Evolutionary conservation across 768 basidiomycete genomes (phyloP).

Genomic region (Pulveroboletus sp.): DNA sequence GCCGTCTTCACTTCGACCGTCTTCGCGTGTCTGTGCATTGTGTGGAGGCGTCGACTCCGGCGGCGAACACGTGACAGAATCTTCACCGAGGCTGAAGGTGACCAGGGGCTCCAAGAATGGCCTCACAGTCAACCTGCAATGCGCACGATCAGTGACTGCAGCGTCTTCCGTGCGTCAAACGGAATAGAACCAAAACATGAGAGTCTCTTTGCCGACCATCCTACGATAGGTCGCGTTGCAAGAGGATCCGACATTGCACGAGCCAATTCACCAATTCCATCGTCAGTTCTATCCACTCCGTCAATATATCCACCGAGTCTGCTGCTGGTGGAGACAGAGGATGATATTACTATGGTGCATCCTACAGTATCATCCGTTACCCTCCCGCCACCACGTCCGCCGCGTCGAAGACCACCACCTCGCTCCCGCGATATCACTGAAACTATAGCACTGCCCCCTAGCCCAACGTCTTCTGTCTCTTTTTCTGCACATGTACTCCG

Average conservation of each 20-base stretch:
- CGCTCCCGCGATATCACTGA: not conserved
- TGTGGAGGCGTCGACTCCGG: slow-evolving; percentile 36
- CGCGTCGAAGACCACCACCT: slow-evolving; percentile 8
- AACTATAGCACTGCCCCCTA: not conserved
- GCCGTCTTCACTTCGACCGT: slow-evolving; percentile 54
- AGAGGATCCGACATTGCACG: slow-evolving; percentile 7
- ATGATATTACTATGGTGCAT: not conserved
- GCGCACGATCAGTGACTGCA: slow-evolving; percentile 16
- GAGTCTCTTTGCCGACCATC: not conserved
- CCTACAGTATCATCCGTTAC: slow-evolving; percentile 1
- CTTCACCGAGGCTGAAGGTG: slow-evolving; percentile 31
- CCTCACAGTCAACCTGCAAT: slow-evolving; percentile 37
- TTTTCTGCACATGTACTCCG: slow-evolving; percentile 2
- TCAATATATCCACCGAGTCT: slow-evolving; percentile 50
- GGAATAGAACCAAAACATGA: not conserved
- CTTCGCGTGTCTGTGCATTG: slow-evolving; percentile 40
- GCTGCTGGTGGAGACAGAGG: slow-evolving; percentile 29
- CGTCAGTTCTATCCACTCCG: slow-evolving; percentile 44
- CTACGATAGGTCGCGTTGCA: slow-evolving; percentile 11
- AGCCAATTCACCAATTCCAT: slow-evolving; percentile 13
- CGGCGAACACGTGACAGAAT: slow-evolving; percentile 36
- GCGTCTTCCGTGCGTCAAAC: not conserved
- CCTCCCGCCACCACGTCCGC: slow-evolving; percentile 15
- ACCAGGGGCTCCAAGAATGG: slow-evolving; percentile 12
- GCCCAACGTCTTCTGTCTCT: not conserved